A percentile compares a stretch with the other conserved stretches of the same genome.
phyloP scores from a whole-genome alignment of 306 rosid species.

The Morella rubra region DNA sequence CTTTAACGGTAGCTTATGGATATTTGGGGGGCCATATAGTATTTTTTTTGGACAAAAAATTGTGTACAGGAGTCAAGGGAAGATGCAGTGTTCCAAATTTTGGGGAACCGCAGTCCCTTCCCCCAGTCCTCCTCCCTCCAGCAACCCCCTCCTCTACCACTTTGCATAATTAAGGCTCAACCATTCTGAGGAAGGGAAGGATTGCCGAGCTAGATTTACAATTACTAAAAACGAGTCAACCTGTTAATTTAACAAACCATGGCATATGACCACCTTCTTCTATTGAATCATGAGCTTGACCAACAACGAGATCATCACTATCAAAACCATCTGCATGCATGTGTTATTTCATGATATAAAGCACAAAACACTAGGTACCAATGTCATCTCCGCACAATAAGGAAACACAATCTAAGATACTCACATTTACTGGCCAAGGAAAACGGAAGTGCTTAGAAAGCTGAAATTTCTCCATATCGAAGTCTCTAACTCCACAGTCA shows the following conservation, averaged over 20 bases:
- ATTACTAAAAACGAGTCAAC: neutral
- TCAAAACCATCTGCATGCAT: neutral
- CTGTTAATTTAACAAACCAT: neutral
- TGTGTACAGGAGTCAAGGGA: too few relatives aligned
- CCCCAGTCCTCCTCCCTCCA: too few relatives aligned
- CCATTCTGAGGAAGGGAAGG: neutral
- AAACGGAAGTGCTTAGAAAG: conserved; percentile 69
- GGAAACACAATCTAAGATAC: conserved; percentile 27
- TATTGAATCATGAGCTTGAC: neutral
- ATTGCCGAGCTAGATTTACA: neutral
- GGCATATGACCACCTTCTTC: neutral
- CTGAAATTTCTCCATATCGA: conserved; percentile 86
- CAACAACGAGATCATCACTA: neutral
- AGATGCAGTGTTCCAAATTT: too few relatives aligned
- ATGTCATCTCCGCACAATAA: neutral
- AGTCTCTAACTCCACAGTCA: conserved; percentile 79
- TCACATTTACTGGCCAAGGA: conserved; percentile 91
- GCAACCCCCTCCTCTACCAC: too few relatives aligned
- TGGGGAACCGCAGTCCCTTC: too few relatives aligned
- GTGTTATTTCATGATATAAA: too few relatives aligned
- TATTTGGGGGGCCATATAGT: too few relatives aligned
- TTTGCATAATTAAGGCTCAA: neutral
- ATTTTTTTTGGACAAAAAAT: too few relatives aligned
- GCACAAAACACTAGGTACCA: neutral
- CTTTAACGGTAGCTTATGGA: too few relatives aligned